A percentile compares a stretch with the other conserved stretches of the same genome.
phyloP scores from a whole-genome alignment of 1,284 basidiomycete genomes.

The Austroboletus niveus region DNA sequence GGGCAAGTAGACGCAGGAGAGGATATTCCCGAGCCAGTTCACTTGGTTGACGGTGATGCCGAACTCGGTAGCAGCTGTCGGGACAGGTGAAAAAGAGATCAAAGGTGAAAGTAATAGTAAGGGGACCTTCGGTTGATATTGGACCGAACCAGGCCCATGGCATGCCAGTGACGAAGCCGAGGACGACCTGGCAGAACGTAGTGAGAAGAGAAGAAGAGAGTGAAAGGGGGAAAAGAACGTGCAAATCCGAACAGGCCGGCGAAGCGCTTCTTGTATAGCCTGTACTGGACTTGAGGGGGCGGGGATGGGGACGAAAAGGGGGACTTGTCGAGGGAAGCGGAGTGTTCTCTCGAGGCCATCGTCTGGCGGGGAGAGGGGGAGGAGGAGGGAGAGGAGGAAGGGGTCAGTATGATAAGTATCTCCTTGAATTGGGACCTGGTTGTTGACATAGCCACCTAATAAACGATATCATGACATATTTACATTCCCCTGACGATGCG shows the following conservation, averaged over 20 bases:
- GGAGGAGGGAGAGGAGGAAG: background rate
- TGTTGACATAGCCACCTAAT: too few species aligned
- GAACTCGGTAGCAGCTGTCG: slow-evolving; percentile 56
- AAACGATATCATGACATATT: too few species aligned
- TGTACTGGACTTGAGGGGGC: slow-evolving; percentile 36
- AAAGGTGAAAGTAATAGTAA: background rate
- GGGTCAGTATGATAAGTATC: too few species aligned
- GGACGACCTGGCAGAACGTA: slow-evolving; percentile 45
- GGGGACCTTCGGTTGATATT: slow-evolving; percentile 61
- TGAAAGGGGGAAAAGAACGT: slow-evolving; percentile 16
- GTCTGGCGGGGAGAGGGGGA: background rate
- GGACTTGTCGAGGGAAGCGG: slow-evolving; percentile 3
- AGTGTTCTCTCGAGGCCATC: background rate
- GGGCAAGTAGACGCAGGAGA: slow-evolving; percentile 60
- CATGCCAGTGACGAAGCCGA: slow-evolving; percentile 64
- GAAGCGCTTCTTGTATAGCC: slow-evolving; percentile 67
- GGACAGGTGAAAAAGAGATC: background rate
- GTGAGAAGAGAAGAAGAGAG: background rate
- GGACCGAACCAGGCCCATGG: slow-evolving; percentile 75
- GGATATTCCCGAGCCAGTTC: slow-evolving; percentile 75
- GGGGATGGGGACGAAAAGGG: background rate
- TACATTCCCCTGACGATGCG: background rate
- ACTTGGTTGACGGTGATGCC: slow-evolving; percentile 61
- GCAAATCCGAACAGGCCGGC: slow-evolving; percentile 62
- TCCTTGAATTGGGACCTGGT: too few species aligned